Evolutionary conservation across 2,329 filamentous ascomycete genomes (phyloP), one percentile per base, ranked within the genome.

Genomic region (Meredithiella fracta): DNA sequence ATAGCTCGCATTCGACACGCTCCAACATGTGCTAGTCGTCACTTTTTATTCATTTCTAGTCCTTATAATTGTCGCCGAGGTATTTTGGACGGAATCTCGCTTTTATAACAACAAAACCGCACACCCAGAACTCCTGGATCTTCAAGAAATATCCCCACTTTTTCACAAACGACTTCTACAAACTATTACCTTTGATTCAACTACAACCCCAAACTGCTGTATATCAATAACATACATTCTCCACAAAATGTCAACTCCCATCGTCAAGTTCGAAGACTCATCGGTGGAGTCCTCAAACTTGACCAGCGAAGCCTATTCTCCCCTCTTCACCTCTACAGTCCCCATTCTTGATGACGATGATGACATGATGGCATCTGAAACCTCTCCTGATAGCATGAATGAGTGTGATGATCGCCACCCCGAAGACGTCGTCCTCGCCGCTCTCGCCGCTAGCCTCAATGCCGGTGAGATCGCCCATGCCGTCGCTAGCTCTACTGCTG

Each of bases 201-300:
- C n/a, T n/a, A n/a, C n/a, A n/a, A n/a, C n/a, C n/a, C n/a, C n/a
- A n/a, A n/a, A n/a, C n/a, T n/a, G n/a, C n/a, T n/a, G n/a, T n/a
- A n/a, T n/a, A n/a, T n/a, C n/a, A n/a, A n/a, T n/a, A n/a, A 49
- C 25, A 47, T 29, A 17, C 14, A 34, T 15, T 51, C 23, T 40
- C 44, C 20, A 44, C 65, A 65, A 66, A 22, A 58, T 58, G 57
- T 53, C 38, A 34, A 58, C 50, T 53, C 70, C 73, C 38, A 64
- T 68, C 58, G 64, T 74, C 65, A 78, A 78, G 66, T 70, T 76
- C 61, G 74, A 79, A 66, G 63, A 69, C 58, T 78, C 75, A 42
- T 75, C 75, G 1, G 67, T 72, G 64, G 76, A 79, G 65, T 78
- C 75, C 47, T 64, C 78, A 38, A 78, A 76, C 2, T 67, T 70